phyloP scores from a whole-genome alignment of 768 basidiomycete species.

The Hypholoma sublateritium region DNA sequence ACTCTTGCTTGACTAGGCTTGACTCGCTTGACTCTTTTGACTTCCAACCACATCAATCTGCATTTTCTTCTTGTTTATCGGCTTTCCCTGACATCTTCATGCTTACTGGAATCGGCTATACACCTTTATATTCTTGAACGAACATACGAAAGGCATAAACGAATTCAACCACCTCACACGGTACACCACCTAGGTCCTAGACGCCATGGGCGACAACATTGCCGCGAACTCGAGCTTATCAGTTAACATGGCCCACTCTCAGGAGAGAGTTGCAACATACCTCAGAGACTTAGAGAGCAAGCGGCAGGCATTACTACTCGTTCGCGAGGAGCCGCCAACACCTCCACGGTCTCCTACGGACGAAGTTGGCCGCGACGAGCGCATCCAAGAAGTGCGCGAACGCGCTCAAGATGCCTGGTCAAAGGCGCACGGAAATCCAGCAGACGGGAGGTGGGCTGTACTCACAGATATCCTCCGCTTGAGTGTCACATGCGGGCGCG shows the following conservation, averaged over 20 bases:
- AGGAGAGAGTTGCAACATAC: background rate
- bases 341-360: constrained; percentile 4
- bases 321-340: constrained; percentile 1
- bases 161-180: background rate
- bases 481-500: constrained; percentile 19
- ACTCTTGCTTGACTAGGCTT: background rate
- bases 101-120: background rate
- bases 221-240: background rate
- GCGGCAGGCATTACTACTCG: background rate
- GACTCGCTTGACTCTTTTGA: background rate
- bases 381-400: constrained; percentile 12
- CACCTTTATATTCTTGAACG: background rate
- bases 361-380: constrained; percentile 12
- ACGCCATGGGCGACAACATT: background rate
- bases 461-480: constrained; percentile 17
- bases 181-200: too few species aligned
- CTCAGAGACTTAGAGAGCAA: background rate
- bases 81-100: background rate
- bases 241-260: background rate
- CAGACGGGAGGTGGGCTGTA: constrained; percentile 21
- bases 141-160: background rate
- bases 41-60: background rate
- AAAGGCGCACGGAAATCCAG: constrained; percentile 20
- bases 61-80: background rate
- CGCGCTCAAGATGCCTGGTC: constrained; percentile 17